Evolutionary conservation across 345 rosid genomes (phyloP), one percentile per base, ranked within the genome.

Genomic region (Hypericum perforatum): DNA sequence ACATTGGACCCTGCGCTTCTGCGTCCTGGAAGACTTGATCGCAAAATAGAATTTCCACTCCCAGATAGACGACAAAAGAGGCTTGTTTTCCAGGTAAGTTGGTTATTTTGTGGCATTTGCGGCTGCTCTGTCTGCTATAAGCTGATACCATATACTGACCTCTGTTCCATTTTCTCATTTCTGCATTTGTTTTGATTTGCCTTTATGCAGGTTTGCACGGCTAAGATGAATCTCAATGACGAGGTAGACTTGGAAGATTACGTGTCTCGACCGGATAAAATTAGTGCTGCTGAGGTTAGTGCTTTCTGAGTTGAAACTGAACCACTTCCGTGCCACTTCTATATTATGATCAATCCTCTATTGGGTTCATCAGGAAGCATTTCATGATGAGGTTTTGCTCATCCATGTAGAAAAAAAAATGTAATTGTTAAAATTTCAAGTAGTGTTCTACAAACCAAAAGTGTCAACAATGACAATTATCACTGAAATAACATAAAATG

Each of bases 181-280:
- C 11, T 53, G 32, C 32, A 22, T 14, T 40, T 11, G 32, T 22
- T 22, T 45, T 14, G 37, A 12, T 6, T 45, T 60, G 40, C 8
- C 46, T 12, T 32, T n/a, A 10, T 69, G 11, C 80, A 92, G 98
- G 98, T 92, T 58, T 92, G 98, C 79, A 92, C 98, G 5, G 63
- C 96, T 46, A 88, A 92, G 72, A 92, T 92, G 98, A 85, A 92
- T 68, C 75, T 92, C 42, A 55, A 96, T 56, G 98, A 92, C 65
- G 96, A 92, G 83, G 96, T 85, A 54, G 98, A 92, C 73, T 74
- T 92, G 80, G 98, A 92, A 67, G 98, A 92, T 79, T 92, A 85
- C 68, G 96, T 92, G 57, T 92, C 96, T 63, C 79, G 96, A 13
- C 98, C 98, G 7, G 98, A 92, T 66, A 92, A 88, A 82, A 92